Base-by-base conservation (phyloP, 2,329 filamentous ascomycete genomes). In the Pseudogymnoascus sp. region DNA sequence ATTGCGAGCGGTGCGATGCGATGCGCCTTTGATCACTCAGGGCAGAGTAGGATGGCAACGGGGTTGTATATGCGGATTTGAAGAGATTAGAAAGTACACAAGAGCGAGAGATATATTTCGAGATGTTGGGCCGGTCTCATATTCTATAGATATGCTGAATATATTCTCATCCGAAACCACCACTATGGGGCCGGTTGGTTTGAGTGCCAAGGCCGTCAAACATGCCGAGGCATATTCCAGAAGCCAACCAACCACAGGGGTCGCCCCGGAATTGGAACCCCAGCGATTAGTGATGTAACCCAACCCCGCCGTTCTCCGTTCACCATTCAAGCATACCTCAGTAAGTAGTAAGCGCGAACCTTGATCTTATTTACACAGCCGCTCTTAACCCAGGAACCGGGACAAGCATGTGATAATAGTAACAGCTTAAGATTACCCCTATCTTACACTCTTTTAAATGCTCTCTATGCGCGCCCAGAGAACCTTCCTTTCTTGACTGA, bases 1-100 rank as follows among this genome's bases (percentile, higher is more conserved):
- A 74, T 74, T 6, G 60, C 41, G 50, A 10, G 5, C 19, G 10
- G n/a, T 11, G 26, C n/a, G 40, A 1, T 46, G 41, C 22, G 50
- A 33, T 56, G 26, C 50, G 28, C 26, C 50, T 56, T 56, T 33
- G 46, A 33, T 56, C 50, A 56, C 50, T 22, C n/a, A 7, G 28
- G 50, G 50, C n/a, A 33, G n/a, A 56, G 26, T 19, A n/a, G 50
- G 28, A 1, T 56, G 4, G 50, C 28, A 11, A 56, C 4, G 28
- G 2, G 10, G 50, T 56, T 56, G 16, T 56, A 56, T 33, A 22
- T 33, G 50, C n/a, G 50, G 26, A 14, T n/a, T 56, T 3, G 10
- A 14, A 22, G n/a, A 33, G 50, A 7, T 19, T 56, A 56, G 7
- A 33, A 56, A 56, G 46, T 56, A 19, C 2, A 1, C 26, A 33